These are phyloP conservation scores for Amanita brunnescens DNA, from an alignment of 768 basidiomycete species.

Conservation along the genomic window DNA sequence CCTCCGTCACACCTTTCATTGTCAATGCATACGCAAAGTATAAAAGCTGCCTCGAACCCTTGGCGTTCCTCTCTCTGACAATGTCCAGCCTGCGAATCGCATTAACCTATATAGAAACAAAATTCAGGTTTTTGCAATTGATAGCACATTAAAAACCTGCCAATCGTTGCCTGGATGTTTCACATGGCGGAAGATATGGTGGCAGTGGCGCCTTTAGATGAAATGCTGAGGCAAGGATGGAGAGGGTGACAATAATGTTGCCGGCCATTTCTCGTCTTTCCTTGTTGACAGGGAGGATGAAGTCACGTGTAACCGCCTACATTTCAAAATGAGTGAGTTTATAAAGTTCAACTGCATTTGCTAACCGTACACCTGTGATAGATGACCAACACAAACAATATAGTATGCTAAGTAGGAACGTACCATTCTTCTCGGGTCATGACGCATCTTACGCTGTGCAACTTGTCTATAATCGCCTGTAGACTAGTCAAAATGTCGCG, in stretches of 20 bases:
- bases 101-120: slow-evolving; percentile 43
- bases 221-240: slow-evolving; percentile 71
- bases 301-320: slow-evolving; percentile 78
- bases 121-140: background rate
- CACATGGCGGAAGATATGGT: slow-evolving; percentile 91
- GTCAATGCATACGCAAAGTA: slow-evolving; percentile 93
- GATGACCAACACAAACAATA: slow-evolving; percentile 3
- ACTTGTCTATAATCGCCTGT: slow-evolving; percentile 77
- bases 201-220: slow-evolving; percentile 88
- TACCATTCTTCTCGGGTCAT: slow-evolving; percentile 93
- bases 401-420: slow-evolving; percentile 15
- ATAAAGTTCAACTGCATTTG: background rate
- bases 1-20: slow-evolving; percentile 89
- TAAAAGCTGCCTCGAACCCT: slow-evolving; percentile 76
- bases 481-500: slow-evolving; percentile 73
- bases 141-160: slow-evolving; percentile 29
- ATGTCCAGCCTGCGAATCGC: slow-evolving; percentile 82
- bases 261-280: slow-evolving; percentile 93
- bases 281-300: slow-evolving; percentile 83
- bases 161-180: slow-evolving; percentile 70
- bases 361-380: slow-evolving; percentile 61
- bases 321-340: background rate
- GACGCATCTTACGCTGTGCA: slow-evolving; percentile 97
- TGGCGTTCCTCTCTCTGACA: slow-evolving; percentile 74
- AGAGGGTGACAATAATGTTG: slow-evolving; percentile 87